A percentile compares a stretch with the other conserved stretches of the same genome.
Conservation (phyloP, 495 filamentous ascomycete species). For the Hyaloscypha hepaticicola region DNA sequence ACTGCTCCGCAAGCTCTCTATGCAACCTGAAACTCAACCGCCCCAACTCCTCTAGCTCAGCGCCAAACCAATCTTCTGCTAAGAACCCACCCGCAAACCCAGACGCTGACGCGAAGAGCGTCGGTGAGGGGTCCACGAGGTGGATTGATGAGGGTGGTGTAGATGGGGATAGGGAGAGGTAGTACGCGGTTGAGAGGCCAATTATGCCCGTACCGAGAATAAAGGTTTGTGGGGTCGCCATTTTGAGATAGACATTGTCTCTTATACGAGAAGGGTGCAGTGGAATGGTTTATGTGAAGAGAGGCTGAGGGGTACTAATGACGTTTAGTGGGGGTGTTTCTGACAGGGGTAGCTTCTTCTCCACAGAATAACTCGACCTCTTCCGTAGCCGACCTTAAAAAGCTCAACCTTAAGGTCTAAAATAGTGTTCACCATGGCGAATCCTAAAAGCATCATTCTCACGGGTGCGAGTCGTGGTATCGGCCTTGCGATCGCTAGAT, state of each 20-base stretch:
- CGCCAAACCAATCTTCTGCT: constrained; percentile 69
- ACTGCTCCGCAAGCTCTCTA: constrained; percentile 55
- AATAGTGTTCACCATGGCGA: constrained; percentile 21
- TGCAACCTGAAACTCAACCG: constrained; percentile 70
- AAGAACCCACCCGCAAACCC: constrained; percentile 75
- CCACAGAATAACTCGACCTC: constrained; percentile 5
- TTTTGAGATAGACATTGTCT: not conserved
- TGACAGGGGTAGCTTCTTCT: constrained; percentile 16
- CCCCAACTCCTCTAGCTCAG: constrained; percentile 55
- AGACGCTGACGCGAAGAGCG: constrained; percentile 70
- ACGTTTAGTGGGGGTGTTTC: not conserved
- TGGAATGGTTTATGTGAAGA: not conserved
- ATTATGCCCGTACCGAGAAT: constrained; percentile 82
- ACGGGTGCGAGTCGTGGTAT: constrained; percentile 77
- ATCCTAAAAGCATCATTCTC: constrained; percentile 61
- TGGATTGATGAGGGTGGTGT: constrained; percentile 58
- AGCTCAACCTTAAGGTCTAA: too few species aligned
- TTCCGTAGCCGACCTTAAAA: not conserved
- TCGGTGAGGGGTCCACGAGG: constrained; percentile 62
- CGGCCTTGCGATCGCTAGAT: constrained; percentile 73
- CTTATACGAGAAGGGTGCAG: not conserved
- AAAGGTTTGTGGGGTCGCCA: constrained; percentile 45
- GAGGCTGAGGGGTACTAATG: not conserved
- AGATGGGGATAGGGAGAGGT: constrained; percentile 62
- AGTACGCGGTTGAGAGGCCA: constrained; percentile 74